Conservation (phyloP, 495 filamentous ascomycete species). For the Tuber aestivum region DNA sequence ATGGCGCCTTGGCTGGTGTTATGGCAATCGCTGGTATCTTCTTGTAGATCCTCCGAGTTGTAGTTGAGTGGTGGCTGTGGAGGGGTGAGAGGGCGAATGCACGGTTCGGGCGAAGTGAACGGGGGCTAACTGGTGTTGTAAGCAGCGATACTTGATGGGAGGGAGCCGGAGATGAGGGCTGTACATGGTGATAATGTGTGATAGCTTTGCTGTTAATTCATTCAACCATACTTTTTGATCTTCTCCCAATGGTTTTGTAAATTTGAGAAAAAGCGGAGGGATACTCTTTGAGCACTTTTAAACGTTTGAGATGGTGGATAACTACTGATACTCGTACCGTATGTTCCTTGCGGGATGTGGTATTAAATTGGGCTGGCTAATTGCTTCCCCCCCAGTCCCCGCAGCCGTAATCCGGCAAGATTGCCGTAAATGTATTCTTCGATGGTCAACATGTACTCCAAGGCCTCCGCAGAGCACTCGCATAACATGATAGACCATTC, state of each 20-base stretch:
- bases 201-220: background rate
- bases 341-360: constrained; percentile 1
- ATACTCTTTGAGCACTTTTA: background rate
- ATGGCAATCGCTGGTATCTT: constrained; percentile 40
- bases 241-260: background rate
- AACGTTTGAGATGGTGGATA: background rate
- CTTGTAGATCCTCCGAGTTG: constrained; percentile 27
- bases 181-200: background rate
- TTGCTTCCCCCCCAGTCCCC: background rate
- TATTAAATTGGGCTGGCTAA: background rate
- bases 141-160: background rate
- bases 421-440: background rate
- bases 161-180: background rate
- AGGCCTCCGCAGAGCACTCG: background rate
- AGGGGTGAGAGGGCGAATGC: constrained; percentile 11
- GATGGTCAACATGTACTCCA: background rate
- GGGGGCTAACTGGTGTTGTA: constrained; percentile 13
- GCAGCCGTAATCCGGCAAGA: background rate
- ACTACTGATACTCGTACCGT: background rate
- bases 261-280: background rate
- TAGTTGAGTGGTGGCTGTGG: background rate
- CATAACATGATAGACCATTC: background rate
- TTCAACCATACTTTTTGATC: background rate
- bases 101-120: constrained; percentile 11
- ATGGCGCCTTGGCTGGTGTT: constrained; percentile 35